Evolutionary conservation across 176 grass and related monocot species (phyloP), one percentile per base, ranked within the genome.

Genomic region (Lolium perenne): DNA sequence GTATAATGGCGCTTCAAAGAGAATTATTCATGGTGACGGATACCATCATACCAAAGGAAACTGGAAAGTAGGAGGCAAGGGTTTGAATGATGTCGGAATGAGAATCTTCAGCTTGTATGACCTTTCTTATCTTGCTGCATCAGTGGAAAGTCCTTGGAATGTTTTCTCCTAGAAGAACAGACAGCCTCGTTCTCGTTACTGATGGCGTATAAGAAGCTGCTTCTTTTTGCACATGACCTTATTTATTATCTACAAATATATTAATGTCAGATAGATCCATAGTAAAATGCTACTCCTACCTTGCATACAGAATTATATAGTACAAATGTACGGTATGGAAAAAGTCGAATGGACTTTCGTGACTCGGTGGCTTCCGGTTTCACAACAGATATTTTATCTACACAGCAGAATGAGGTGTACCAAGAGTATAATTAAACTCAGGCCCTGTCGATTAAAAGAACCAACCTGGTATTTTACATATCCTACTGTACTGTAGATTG

Each of bases 1-100:
- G 80, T 38, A 13, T 76, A 14, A 38, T 9, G 79, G 45, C 63
- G 70, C 45, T 74, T 63, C 9, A 87, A 78, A 72, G 57, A 83
- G 32, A 76, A 32, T 6, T 74, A 78, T 87, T 94, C 91, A 61
- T 93, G 87, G 56, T 88, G 86, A 51, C 87, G 85, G 32, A 93
- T 89, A 66, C 83, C 80, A 50, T n/a, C n/a, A 85, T 74, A 18
- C n/a, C n/a, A n/a, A n/a, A n/a, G n/a, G 82, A 53, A 16, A 50
- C 83, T 80, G 26, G 78, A 73, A 92, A 74, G 75, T 76, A 70
- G 80, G 77, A 86, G 84, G 87, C 16, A 87, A 47, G 17, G 86
- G 77, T 66, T 63, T 76, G 68, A 92, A 91, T 46, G 86, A 80
- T 81, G 76, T 50, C 46, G 76, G 93, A 8, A 77, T 86, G 38